Conservation (phyloP, 2,329 filamentous ascomycete species). For the Fusarium sp. region DNA sequence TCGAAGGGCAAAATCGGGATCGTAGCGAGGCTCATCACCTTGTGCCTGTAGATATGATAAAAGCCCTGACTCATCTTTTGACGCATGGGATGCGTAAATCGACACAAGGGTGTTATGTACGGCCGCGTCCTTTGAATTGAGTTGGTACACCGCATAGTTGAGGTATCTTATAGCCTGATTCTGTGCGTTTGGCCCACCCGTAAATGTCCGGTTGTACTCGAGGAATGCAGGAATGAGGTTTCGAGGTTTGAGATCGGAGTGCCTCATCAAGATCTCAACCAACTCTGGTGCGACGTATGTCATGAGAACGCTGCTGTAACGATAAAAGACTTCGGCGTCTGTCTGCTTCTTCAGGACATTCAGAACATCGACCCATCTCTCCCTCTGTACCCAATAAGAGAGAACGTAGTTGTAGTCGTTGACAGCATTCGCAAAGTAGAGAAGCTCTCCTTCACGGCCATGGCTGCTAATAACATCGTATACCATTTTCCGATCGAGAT, state of each 20-base stretch:
- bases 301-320: conserved; percentile 97
- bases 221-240: conserved; percentile 93
- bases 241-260: conserved; percentile 84
- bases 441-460: conserved; percentile 89
- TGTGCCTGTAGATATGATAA: conserved; percentile 92
- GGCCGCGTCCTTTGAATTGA: conserved; percentile 83
- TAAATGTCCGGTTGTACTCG: conserved; percentile 87
- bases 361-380: conserved; percentile 89
- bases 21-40: conserved; percentile 86
- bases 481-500: conserved; percentile 90
- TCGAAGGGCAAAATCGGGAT: conserved; percentile 94
- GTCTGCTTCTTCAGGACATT: conserved; percentile 93
- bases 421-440: conserved; percentile 89
- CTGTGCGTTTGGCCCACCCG: conserved; percentile 71
- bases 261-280: conserved; percentile 96
- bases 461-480: conserved; percentile 98
- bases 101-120: conserved; percentile 98
- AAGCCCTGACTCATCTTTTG: conserved; percentile 85
- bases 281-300: conserved; percentile 85
- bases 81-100: conserved; percentile 89
- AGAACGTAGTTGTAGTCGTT: conserved; percentile 96
- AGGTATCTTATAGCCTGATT: conserved; percentile 97
- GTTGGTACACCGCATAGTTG: conserved; percentile 90
- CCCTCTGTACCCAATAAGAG: conserved; percentile 96
- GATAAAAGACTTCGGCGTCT: conserved; percentile 93